These are phyloP conservation scores for Articulospora tetracladia DNA, from an alignment of 495 filamentous ascomycete species.

Conservation along the genomic window DNA sequence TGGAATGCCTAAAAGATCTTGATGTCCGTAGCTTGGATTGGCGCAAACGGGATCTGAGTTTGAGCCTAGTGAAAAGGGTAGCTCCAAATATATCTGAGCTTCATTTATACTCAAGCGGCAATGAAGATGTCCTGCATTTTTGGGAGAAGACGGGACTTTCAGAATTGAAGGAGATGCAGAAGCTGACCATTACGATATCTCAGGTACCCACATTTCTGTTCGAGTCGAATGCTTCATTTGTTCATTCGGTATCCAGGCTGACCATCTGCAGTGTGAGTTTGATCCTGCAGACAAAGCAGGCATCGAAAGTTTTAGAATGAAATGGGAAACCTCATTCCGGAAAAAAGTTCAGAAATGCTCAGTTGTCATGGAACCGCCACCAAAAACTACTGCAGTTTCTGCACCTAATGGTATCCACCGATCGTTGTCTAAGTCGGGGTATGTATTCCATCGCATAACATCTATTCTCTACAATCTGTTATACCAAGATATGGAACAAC, in stretches of 20 bases:
- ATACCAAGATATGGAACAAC: not conserved
- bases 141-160: not conserved
- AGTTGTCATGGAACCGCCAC: not conserved
- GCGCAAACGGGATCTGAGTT: not conserved
- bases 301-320: not conserved
- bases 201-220: not conserved
- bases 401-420: not conserved
- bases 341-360: not conserved
- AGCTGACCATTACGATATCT: not conserved
- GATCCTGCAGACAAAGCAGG: not conserved
- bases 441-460: not conserved
- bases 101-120: not conserved
- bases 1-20: not conserved
- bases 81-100: not conserved
- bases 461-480: not conserved
- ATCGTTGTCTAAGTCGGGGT: not conserved
- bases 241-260: not conserved
- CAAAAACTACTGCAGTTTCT: not conserved
- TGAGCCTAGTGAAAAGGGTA: not conserved
- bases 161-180: not conserved
- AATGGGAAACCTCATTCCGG: not conserved
- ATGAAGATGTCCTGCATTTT: not conserved
- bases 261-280: not conserved
- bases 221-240: no score
- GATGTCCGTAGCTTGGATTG: not conserved